Percentiles rank a stretch among this genome's conserved stretches.
Evolutionary conservation across 2,329 filamentous ascomycete genomes (phyloP).

Genomic region (Botrytis hyacinthi): DNA sequence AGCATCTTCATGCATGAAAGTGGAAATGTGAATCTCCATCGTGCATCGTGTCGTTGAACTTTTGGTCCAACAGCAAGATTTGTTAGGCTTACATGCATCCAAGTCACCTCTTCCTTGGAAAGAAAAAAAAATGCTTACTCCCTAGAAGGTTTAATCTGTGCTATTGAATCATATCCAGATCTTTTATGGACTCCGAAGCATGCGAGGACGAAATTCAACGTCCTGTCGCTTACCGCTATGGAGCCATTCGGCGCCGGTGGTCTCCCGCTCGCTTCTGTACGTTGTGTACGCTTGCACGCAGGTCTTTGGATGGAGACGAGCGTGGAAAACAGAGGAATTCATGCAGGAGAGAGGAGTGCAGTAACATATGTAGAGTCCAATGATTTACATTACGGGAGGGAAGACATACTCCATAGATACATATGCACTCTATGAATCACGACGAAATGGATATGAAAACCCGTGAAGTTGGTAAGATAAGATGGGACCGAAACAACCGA

Average conservation of each 20-base stretch:
- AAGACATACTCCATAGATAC: background rate
- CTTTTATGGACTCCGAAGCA: conserved; percentile 5
- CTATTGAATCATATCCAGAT: conserved; percentile 9
- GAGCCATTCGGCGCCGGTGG: background rate
- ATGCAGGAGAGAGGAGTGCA: conserved; percentile 7
- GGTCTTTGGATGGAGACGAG: background rate
- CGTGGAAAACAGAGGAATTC: background rate
- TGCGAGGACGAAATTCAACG: conserved; percentile 2
- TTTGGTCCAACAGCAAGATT: conserved; percentile 11
- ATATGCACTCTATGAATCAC: background rate
- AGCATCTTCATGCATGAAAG: conserved; percentile 3
- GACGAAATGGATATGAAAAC: background rate
- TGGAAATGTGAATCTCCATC: conserved; percentile 12
- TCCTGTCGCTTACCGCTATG: background rate
- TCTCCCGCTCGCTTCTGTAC: background rate
- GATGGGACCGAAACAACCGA: background rate
- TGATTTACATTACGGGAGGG: conserved; percentile 10
- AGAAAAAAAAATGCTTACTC: background rate
- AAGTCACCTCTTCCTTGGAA: conserved; percentile 15
- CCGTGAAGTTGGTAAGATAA: conserved; percentile 17
- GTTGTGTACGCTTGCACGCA: background rate
- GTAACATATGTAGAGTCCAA: conserved; percentile 7
- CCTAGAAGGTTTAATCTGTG: background rate
- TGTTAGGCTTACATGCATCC: conserved; percentile 18
- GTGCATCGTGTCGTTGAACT: conserved; percentile 20